A percentile compares a stretch with the other conserved stretches of the same genome.
Conservation (phyloP, 352 stramenopile genomes). For the Aphanomyces euteiches region DNA sequence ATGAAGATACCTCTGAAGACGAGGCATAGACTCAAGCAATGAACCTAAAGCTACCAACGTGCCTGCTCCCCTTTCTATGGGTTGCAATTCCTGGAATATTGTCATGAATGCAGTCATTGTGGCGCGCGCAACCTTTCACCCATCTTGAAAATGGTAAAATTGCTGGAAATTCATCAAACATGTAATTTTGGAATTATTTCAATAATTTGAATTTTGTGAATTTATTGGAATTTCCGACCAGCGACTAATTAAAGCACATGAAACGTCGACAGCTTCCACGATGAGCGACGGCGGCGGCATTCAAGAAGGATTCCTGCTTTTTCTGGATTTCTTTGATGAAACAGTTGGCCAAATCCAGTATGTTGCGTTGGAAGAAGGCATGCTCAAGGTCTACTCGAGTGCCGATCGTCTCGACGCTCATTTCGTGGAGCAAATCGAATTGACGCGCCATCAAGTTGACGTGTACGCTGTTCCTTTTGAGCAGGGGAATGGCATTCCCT, state of each 20-base stretch:
- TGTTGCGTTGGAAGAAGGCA: conserved; percentile 12
- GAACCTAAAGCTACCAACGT: no score
- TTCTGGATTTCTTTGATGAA: neutral
- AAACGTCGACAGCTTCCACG: no score
- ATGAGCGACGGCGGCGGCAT: conserved; percentile 9
- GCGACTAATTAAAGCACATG: no score
- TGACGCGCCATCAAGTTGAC: neutral
- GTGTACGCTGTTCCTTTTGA: conserved; percentile 4
- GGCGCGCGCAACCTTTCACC: no score
- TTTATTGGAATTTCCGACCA: no score
- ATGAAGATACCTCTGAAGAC: neutral
- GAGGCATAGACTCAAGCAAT: neutral
- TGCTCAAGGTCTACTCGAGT: conserved; percentile 19
- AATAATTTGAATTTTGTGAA: no score
- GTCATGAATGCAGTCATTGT: no score
- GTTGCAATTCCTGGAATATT: no score
- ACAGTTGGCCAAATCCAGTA: conserved; percentile 11
- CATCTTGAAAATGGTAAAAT: no score
- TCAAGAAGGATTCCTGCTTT: conserved; percentile 17
- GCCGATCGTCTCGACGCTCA: neutral
- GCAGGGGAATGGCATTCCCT: conserved; percentile 12
- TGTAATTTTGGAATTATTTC: no score
- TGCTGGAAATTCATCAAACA: no score
- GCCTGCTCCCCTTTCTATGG: no score
- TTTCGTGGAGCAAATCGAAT: neutral